phyloP scores from a whole-genome alignment of 2,329 filamentous ascomycete species.

The Aspergillus pseudotamarii region DNA sequence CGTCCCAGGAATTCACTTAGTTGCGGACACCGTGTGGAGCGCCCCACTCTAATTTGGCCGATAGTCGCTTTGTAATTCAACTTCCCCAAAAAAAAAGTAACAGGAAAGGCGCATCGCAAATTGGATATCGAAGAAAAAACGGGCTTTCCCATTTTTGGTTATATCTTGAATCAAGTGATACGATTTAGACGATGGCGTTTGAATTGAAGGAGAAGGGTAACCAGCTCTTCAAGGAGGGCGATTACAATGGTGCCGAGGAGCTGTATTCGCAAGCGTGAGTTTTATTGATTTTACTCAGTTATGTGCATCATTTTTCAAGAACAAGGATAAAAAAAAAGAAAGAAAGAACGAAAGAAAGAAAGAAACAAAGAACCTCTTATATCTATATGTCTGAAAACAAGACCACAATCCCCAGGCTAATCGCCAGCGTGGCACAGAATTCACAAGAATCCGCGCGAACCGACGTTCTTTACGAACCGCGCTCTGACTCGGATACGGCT shows the following conservation, averaged over 20 bases:
- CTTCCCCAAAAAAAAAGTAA: background rate
- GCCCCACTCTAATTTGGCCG: conserved; percentile 16
- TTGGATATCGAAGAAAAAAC: background rate
- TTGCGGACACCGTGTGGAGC: conserved; percentile 16
- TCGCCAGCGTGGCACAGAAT: conserved; percentile 57
- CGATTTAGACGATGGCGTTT: conserved; percentile 29
- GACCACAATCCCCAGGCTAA: background rate
- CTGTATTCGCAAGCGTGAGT: conserved; percentile 50
- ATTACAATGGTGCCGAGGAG: conserved; percentile 50
- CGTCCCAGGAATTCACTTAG: background rate
- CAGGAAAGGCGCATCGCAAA: background rate
- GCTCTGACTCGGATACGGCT: conserved; percentile 80
- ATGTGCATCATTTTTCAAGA: background rate
- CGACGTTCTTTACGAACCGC: conserved; percentile 84
- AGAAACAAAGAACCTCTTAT: too few species aligned
- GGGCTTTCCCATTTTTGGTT: background rate
- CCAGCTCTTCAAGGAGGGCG: conserved; percentile 48
- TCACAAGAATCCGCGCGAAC: conserved; percentile 74
- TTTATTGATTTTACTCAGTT: background rate
- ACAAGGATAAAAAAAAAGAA: background rate
- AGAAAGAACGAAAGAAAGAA: too few species aligned
- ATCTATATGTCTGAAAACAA: background rate
- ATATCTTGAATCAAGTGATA: background rate
- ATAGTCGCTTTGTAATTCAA: conserved; percentile 7
- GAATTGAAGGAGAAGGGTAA: conserved; percentile 50